phyloP scores from a whole-genome alignment of 495 filamentous ascomycete species.

The Aspergillus homomorphus region DNA sequence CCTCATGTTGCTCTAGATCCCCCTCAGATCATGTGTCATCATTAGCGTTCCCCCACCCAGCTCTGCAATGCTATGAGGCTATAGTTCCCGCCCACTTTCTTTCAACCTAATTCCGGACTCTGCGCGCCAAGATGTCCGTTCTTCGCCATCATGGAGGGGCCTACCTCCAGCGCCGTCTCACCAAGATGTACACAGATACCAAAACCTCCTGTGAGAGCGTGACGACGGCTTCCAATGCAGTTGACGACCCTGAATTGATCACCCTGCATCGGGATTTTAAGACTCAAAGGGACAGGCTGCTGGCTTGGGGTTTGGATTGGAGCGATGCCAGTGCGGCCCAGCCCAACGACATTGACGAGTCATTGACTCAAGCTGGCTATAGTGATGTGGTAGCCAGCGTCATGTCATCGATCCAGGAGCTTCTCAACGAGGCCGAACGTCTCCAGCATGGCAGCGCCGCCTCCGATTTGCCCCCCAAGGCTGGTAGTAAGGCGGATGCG shows the following conservation, averaged over 20 bases:
- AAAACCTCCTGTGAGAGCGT: conserved; percentile 84
- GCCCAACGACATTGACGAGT: conserved; percentile 81
- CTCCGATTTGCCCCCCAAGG: conserved; percentile 38
- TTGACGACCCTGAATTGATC: conserved; percentile 52
- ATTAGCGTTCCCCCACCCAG: not conserved
- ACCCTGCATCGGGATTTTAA: conserved; percentile 56
- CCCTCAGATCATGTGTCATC: conserved; percentile 7
- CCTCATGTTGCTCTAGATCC: not conserved
- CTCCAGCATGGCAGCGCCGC: conserved; percentile 59
- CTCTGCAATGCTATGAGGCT: conserved; percentile 10
- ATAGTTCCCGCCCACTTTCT: conserved; percentile 16
- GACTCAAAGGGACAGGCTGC: conserved; percentile 60
- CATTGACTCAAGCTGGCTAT: conserved; percentile 75
- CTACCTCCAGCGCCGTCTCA: conserved; percentile 66
- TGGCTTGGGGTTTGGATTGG: conserved; percentile 91
- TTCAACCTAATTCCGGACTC: conserved; percentile 17
- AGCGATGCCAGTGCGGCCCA: conserved; percentile 64
- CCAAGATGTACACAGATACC: conserved; percentile 87
- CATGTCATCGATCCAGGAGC: conserved; percentile 83
- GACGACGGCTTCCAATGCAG: conserved; percentile 63
- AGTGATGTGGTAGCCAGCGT: conserved; percentile 86
- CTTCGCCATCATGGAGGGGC: conserved; percentile 43
- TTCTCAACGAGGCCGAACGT: conserved; percentile 78
- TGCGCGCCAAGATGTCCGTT: conserved; percentile 45
- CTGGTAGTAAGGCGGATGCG: conserved; percentile 29